Conservation (phyloP, 139 green algal genomes). For the Chlorella sp. region DNA sequence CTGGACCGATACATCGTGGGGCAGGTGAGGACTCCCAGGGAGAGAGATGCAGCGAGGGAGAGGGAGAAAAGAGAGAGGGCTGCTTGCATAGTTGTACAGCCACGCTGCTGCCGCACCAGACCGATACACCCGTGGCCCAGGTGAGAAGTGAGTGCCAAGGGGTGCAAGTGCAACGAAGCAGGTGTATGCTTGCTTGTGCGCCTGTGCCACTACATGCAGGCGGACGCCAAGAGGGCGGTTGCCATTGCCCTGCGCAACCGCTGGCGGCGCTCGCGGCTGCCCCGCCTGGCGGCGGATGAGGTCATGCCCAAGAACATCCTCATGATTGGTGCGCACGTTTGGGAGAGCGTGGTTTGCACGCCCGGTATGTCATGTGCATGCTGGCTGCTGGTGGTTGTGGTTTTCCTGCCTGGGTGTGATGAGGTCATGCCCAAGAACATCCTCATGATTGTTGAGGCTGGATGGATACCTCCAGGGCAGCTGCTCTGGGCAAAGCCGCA, state of each 20-base stretch:
- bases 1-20: conserved; percentile 89
- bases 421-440: conserved; percentile 96
- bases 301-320: conserved; percentile 92
- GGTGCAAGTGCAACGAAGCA: not conserved
- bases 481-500: too few species aligned
- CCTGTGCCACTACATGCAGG: conserved; percentile 29
- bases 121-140: not conserved
- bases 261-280: conserved; percentile 16
- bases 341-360: too few species aligned
- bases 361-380: too few species aligned
- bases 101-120: not conserved
- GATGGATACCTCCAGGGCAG: too few species aligned
- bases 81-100: not conserved
- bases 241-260: conserved; percentile 91
- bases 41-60: not conserved
- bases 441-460: conserved; percentile 37
- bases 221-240: conserved; percentile 86
- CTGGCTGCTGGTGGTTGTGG: conserved; percentile 23
- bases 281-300: conserved; percentile 51
- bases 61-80: not conserved
- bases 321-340: conserved; percentile 32
- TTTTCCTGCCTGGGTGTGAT: conserved; percentile 23
- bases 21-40: conserved; percentile 28
- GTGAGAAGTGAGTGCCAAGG: not conserved
- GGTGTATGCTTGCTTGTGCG: not conserved